Evolutionary conservation across 2,329 filamentous ascomycete species (phyloP).

Genomic region (Diaporthe ilicicola): DNA sequence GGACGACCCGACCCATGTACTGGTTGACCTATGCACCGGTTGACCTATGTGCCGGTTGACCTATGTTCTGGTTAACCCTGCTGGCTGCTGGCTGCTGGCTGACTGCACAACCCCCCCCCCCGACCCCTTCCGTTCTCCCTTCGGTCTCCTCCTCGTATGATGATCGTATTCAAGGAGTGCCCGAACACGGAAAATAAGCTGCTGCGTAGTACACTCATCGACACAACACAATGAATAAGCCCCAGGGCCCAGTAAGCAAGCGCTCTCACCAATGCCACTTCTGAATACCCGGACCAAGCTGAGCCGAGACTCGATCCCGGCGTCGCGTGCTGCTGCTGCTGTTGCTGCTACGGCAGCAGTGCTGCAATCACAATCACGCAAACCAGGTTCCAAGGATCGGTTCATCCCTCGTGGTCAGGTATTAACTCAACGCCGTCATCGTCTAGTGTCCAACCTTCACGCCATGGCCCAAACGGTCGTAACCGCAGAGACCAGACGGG

Average conservation of each 20-base stretch:
- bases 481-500: slow-evolving; percentile 15
- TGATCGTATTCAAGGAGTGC: background rate
- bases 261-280: background rate
- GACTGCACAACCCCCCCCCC: background rate
- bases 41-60: slow-evolving; percentile 2
- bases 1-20: no score
- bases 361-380: background rate
- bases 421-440: slow-evolving; percentile 7
- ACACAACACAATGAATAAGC: background rate
- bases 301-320: background rate
- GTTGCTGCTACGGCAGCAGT: no score
- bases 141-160: slow-evolving; percentile 5
- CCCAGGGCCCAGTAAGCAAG: background rate
- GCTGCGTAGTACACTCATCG: background rate
- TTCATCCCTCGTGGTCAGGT: background rate
- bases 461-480: background rate
- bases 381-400: background rate
- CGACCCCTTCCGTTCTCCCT: no score
- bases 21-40: no score
- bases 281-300: background rate
- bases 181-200: slow-evolving; percentile 18
- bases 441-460: background rate
- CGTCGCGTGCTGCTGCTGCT: no score
- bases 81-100: background rate
- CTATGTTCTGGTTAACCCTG: no score